These are phyloP conservation scores for Apiotrichum gracile DNA, from an alignment of 1,284 basidiomycete genomes.

Conservation along the genomic window DNA sequence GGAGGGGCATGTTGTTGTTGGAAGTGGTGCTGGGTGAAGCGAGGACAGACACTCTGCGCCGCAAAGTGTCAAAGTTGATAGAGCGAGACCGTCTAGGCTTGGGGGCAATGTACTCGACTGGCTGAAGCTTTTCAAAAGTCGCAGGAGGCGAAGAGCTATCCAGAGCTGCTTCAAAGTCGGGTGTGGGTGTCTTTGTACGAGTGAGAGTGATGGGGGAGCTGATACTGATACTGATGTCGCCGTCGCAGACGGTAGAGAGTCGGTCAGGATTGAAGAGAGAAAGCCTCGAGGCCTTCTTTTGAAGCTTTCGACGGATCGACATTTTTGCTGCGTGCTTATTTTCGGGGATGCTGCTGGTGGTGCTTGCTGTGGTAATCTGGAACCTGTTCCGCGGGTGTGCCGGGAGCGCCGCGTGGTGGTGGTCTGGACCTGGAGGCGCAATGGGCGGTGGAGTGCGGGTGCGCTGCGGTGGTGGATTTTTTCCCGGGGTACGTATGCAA, in stretches of 20 bases:
- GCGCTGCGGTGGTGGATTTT: no score
- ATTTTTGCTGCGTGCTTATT: no score
- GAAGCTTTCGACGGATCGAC: not conserved
- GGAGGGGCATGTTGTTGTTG: no score
- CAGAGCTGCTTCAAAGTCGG: not conserved
- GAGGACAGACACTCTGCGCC: conserved; percentile 1
- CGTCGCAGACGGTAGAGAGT: conserved; percentile 1
- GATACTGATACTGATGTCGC: not conserved
- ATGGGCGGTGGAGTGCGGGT: no score
- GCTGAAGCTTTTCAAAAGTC: not conserved
- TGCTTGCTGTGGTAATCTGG: no score
- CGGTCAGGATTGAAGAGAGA: not conserved
- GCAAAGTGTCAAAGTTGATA: not conserved
- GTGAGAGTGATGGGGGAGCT: not conserved
- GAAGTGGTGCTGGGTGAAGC: not conserved
- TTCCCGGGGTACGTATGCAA: no score
- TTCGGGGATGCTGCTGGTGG: no score
- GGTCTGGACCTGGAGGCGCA: no score
- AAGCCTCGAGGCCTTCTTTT: conserved; percentile 1
- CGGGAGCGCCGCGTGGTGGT: no score
- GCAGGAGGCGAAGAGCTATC: not conserved
- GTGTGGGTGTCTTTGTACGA: not conserved
- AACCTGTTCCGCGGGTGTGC: no score
- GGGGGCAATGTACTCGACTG: not conserved
- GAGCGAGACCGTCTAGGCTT: conserved; percentile 1